Percentiles rank a stretch among this genome's conserved stretches.
phyloP scores from a whole-genome alignment of 163 green algal genomes.

The Prototheca wickerhamii region DNA sequence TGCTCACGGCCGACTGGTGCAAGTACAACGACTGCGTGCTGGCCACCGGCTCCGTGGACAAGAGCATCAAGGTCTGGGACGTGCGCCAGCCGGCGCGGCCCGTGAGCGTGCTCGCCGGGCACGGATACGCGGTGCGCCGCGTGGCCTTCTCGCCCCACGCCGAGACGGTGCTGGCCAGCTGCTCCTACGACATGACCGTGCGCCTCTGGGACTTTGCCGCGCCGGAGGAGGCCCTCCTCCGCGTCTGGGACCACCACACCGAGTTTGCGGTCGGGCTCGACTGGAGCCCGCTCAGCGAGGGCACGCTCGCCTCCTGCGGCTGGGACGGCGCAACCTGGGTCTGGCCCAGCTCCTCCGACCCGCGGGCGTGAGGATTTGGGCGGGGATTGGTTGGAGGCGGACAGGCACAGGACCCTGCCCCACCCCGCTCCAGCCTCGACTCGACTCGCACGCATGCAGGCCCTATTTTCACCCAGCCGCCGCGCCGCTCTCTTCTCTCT shows the following conservation, averaged over 20 bases:
- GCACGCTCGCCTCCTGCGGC: constrained; percentile 69
- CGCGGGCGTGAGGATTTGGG: background rate
- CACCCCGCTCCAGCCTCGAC: background rate
- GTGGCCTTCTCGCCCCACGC: constrained; percentile 83
- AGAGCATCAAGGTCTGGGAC: constrained; percentile 84
- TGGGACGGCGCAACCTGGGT: constrained; percentile 68
- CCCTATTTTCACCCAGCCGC: no score
- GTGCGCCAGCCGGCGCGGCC: constrained; percentile 44
- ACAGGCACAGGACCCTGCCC: background rate
- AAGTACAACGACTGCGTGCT: constrained; percentile 92
- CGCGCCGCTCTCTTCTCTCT: no score
- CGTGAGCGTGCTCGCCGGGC: constrained; percentile 48
- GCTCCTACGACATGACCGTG: constrained; percentile 94
- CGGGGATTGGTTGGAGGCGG: background rate
- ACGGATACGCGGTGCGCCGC: constrained; percentile 82
- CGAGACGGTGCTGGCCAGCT: constrained; percentile 66
- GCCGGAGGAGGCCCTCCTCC: constrained; percentile 47
- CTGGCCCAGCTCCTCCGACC: constrained; percentile 8
- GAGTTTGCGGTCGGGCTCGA: constrained; percentile 96
- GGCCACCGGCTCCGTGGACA: constrained; percentile 87
- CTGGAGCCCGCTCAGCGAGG: constrained; percentile 69
- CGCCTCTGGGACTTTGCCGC: constrained; percentile 77
- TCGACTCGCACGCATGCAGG: no score
- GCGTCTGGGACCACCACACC: constrained; percentile 85
- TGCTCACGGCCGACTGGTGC: constrained; percentile 78